Conservation (phyloP, 768 basidiomycete species). For the Hortiboletus flavorubellus region DNA sequence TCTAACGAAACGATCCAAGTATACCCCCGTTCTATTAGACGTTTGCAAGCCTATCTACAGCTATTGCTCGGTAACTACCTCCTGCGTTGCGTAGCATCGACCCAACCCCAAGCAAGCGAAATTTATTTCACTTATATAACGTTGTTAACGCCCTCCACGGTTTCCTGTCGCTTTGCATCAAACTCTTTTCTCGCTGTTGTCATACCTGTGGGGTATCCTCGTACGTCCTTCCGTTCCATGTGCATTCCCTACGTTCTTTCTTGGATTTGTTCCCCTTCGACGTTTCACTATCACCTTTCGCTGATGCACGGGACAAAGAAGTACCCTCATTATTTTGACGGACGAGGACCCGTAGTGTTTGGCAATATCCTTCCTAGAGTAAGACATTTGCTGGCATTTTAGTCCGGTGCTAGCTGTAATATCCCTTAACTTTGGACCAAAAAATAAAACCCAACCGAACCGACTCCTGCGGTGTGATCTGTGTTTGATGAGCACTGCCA, state of each 20-base stretch:
- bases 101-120: constrained; percentile 27
- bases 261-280: constrained; percentile 20
- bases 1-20: constrained; percentile 32
- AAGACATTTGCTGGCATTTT: constrained; percentile 26
- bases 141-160: constrained; percentile 28
- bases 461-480: background rate
- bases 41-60: constrained; percentile 31
- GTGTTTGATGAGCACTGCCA: constrained; percentile 22
- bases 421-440: constrained; percentile 14
- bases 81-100: constrained; percentile 22
- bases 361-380: constrained; percentile 24
- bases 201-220: constrained; percentile 13
- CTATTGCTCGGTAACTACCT: constrained; percentile 31
- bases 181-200: constrained; percentile 14
- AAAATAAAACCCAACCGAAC: constrained; percentile 6
- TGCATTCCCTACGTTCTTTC: constrained; percentile 22
- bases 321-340: constrained; percentile 11
- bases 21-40: constrained; percentile 35
- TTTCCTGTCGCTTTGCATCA: constrained; percentile 25
- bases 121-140: constrained; percentile 37
- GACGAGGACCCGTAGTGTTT: constrained; percentile 16
- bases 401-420: constrained; percentile 32
- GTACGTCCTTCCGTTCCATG: constrained; percentile 18
- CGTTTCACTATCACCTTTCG: constrained; percentile 3
- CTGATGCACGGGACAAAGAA: constrained; percentile 18